A percentile compares a stretch with the other conserved stretches of the same genome.
Evolutionary conservation across 2,329 filamentous ascomycete species (phyloP).

Genomic region (Verticillium zaregamsianum): DNA sequence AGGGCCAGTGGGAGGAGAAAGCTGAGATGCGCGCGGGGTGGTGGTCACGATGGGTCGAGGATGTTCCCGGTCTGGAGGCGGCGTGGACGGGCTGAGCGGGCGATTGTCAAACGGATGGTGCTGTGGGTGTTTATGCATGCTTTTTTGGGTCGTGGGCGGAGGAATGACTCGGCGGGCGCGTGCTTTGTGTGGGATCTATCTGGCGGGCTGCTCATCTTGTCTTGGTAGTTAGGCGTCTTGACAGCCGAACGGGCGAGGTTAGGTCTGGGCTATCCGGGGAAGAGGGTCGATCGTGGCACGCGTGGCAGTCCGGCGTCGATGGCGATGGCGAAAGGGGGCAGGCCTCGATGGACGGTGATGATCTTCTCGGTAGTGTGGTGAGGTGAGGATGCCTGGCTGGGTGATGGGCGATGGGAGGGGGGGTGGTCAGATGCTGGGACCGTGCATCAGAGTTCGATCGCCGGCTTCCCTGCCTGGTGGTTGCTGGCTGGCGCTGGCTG

Average conservation of each 20-base stretch:
- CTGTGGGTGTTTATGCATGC: neutral
- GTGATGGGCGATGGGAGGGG: neutral
- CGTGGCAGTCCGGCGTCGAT: neutral
- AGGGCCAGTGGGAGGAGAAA: neutral
- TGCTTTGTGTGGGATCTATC: neutral
- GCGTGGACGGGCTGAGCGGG: neutral
- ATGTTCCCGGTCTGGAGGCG: neutral
- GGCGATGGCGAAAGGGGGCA: neutral
- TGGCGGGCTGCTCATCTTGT: neutral
- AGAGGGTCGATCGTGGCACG: neutral
- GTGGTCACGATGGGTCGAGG: neutral
- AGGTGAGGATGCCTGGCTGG: neutral
- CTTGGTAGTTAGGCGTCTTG: neutral
- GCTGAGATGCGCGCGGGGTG: neutral
- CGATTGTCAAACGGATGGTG: neutral
- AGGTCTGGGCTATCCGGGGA: neutral
- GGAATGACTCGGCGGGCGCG: neutral
- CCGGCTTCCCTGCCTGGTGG: neutral
- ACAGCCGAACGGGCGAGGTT: neutral
- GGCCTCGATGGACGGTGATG: neutral
- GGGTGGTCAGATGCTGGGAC: neutral
- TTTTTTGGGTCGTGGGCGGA: neutral
- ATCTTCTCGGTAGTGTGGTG: no score
- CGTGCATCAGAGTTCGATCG: neutral
- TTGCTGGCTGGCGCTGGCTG: neutral